Base-by-base conservation (phyloP, 2,329 filamentous ascomycete genomes). In the Colletotrichum acutatum region DNA sequence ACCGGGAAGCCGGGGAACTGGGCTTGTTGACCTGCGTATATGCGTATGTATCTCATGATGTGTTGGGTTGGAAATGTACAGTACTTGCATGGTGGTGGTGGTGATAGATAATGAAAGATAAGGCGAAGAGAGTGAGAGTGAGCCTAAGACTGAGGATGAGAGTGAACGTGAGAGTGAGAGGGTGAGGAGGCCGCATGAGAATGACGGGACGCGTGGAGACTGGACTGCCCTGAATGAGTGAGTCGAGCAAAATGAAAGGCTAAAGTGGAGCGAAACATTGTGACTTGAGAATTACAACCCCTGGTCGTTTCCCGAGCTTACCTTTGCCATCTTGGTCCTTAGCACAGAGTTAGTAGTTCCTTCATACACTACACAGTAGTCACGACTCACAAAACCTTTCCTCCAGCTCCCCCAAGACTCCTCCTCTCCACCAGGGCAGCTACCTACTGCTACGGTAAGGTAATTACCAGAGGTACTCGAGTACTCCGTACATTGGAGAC, bases 1-100 rank as follows among this genome's bases (percentile, higher is more conserved):
- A 71, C 71, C 71, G 34, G 71, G 66, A 73, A 71, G 34, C 71
- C 61, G 66, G 71, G 71, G 66, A 71, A 52, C 71, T 56, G n/a
- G 59, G 37, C 24, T 26, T 24, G 57, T 52, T 16, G 60, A 46
- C 26, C 22, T 24, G 52, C 26, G 22, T 26, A 24, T n/a, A 6
- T 54, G 3, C 9, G 52, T 14, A 24, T 53, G 49, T 54, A 28
- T 11, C 52, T 42, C 19, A 49, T n/a, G 42, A 4, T 54, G 22
- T 19, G 65, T 54, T 16, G 30, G 14, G 37, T 42, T 42, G 37
- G 14, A 19, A 19, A 42, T 42, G 37, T 42, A 42, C 37, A 42
- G 37, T 60, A 26, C 37, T 19, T 49, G 19, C 42, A 49, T 49
- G 7, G 16, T 49, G 37, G 37, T 42, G 37, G 42, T 30, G 53